Conservation (phyloP, 768 basidiomycete genomes). For the Guyanaporus albipodus region DNA sequence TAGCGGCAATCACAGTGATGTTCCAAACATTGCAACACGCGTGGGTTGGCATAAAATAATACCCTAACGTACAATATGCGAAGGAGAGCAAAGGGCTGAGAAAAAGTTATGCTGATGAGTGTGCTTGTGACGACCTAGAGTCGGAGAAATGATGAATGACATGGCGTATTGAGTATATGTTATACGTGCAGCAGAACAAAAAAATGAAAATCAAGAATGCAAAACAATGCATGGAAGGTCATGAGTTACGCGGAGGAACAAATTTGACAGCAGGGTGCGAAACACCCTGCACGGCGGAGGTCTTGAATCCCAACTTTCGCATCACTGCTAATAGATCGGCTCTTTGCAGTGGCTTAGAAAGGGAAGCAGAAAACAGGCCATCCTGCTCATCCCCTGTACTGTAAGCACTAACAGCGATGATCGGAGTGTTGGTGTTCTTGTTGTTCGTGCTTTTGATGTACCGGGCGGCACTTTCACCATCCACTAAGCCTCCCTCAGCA, state of each 20-base stretch:
- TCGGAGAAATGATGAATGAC: slow-evolving; percentile 26
- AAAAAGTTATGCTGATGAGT: slow-evolving; percentile 27
- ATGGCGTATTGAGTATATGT: slow-evolving; percentile 32
- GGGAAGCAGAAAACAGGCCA: slow-evolving; percentile 73
- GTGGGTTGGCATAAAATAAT: slow-evolving; percentile 22
- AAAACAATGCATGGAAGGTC: slow-evolving; percentile 20
- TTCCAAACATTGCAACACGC: too few relatives aligned
- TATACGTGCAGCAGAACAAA: slow-evolving; percentile 31
- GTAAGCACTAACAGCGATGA: slow-evolving; percentile 88
- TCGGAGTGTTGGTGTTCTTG: slow-evolving; percentile 91
- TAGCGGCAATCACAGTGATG: too few relatives aligned
- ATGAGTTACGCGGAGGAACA: slow-evolving; percentile 36
- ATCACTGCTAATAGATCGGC: slow-evolving; percentile 76
- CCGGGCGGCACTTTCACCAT: slow-evolving; percentile 93
- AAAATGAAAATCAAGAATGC: slow-evolving; percentile 25
- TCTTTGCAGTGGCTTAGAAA: slow-evolving; percentile 89
- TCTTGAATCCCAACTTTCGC: slow-evolving; percentile 89
- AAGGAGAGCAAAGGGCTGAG: slow-evolving; percentile 20
- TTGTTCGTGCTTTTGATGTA: slow-evolving; percentile 97
- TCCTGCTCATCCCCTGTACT: slow-evolving; percentile 67
- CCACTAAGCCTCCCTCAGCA: slow-evolving; percentile 48
- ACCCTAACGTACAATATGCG: slow-evolving; percentile 48
- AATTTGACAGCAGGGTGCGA: slow-evolving; percentile 48
- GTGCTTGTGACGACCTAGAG: slow-evolving; percentile 24
- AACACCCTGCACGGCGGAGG: slow-evolving; percentile 62